Conservation (phyloP, 2,329 filamentous ascomycete species). For the Diaporthe sp. region DNA sequence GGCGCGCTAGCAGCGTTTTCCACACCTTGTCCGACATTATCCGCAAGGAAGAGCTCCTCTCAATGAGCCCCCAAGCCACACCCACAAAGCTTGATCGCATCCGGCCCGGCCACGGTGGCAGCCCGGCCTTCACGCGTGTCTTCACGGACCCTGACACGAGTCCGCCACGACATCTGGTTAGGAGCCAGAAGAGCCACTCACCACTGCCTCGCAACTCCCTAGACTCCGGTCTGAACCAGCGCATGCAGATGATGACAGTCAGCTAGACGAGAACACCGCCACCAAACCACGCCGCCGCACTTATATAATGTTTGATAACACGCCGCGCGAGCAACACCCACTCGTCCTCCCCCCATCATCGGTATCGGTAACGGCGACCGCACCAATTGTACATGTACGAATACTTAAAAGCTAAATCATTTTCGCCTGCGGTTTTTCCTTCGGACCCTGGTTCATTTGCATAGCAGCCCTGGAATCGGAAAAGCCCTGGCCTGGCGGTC, state of each 20-base stretch:
- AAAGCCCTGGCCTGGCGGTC: slow-evolving; percentile 35
- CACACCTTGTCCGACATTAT: slow-evolving; percentile 73
- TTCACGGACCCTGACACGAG: slow-evolving; percentile 74
- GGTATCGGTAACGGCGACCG: slow-evolving; percentile 35
- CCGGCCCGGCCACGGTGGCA: slow-evolving; percentile 62
- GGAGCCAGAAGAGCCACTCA: slow-evolving; percentile 69
- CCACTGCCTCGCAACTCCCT: slow-evolving; percentile 64
- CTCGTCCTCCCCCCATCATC: slow-evolving; percentile 7
- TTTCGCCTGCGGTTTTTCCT: slow-evolving; percentile 32
- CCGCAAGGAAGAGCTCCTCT: slow-evolving; percentile 70
- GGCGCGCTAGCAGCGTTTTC: slow-evolving; percentile 71
- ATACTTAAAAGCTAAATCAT: slow-evolving; percentile 41
- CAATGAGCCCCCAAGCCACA: slow-evolving; percentile 68
- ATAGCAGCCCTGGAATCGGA: slow-evolving; percentile 41
- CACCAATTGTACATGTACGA: slow-evolving; percentile 42
- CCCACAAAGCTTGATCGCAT: slow-evolving; percentile 60
- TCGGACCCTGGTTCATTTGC: slow-evolving; percentile 38
- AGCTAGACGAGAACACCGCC: slow-evolving; percentile 53
- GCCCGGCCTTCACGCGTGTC: slow-evolving; percentile 77
- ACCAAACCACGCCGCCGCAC: slow-evolving; percentile 27
- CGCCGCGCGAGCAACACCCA: slow-evolving; percentile 27
- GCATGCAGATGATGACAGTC: slow-evolving; percentile 77
- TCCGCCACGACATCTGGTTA: slow-evolving; percentile 64
- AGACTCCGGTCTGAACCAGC: slow-evolving; percentile 64
- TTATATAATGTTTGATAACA: slow-evolving; percentile 42